Evolutionary conservation across 305 asterid species (phyloP).

Genomic region (Fraxinus angustifolia): DNA sequence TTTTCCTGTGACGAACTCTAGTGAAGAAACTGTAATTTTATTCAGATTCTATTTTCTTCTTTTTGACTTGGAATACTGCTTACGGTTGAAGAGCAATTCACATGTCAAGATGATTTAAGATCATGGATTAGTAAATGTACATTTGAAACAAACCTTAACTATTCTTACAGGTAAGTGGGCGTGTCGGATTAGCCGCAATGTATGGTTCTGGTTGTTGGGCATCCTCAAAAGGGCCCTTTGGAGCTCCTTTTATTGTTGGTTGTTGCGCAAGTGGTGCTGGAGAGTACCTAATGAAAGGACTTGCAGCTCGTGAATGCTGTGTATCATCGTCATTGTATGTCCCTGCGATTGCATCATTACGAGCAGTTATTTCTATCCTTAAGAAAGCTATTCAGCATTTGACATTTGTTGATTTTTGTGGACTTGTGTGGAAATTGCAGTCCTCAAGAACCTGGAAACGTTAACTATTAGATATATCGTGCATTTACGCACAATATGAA

Average conservation of each 20-base stretch:
- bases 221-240: conserved; percentile 52
- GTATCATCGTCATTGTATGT: conserved; percentile 65
- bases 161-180: conserved; percentile 68
- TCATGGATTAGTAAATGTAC: neutral
- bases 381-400: neutral
- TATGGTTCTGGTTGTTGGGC: conserved; percentile 98
- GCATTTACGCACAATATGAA: neutral
- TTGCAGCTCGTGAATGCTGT: conserved; percentile 86
- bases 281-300: conserved; percentile 79
- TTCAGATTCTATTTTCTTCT: neutral
- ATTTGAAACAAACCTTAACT: conserved; percentile 9
- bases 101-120: neutral
- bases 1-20: neutral
- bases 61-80: neutral
- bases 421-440: neutral
- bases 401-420: neutral
- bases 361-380: neutral
- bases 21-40: neutral
- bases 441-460: neutral
- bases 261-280: conserved; percentile 96
- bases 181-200: conserved; percentile 90
- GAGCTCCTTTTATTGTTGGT: conserved; percentile 59
- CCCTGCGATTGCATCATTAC: conserved; percentile 11
- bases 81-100: neutral
- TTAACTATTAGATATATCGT: neutral